Base-by-base conservation (phyloP, 345 rosid genomes). In the Euphorbia peplus region DNA sequence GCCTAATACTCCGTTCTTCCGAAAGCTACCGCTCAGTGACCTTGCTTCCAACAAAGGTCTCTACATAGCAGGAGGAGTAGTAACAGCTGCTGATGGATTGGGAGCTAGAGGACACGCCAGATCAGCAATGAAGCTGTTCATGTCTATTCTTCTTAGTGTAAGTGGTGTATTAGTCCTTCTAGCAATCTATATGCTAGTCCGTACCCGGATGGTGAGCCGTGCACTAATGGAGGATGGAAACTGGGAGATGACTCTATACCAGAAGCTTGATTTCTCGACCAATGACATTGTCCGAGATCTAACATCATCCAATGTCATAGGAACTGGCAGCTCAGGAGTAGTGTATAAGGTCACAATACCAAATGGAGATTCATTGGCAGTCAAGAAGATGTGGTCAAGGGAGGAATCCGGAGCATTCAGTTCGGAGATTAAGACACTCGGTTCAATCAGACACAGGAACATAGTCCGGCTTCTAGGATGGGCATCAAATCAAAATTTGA, bases 261-360 rank as follows among this genome's bases (percentile, higher is more conserved):
- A 93, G 70, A 93, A 93, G 75, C 88, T 91, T 1, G 95, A 89
- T 5, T 86, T 91, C 77, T 87, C 97, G 0, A 76, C 91, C 18
- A 93, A 86, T 57, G 95, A 89, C 70, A 76, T 89, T 42, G 78
- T 91, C 15, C 73, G 66, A 42, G 80, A 87, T 57, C 77, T 93
- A 29, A 88, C 88, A 19, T 88, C 97, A 5, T 77, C 93, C 0
- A 93, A 91, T 71, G 97, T 93, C 55, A 91, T 93, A 32, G 98
- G 98, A 62, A 93, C 96, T 0, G 98, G 98, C 50, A 89, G 98
- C 85, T 93, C 98, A 0, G 98, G 98, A 41, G 97, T 93, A 1
- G 98, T 93, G 0, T 89, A 91, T 78, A 78, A 85, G 76, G 93
- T 91, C 46, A 83, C 82, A 25, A 74, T 87, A 22, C 86, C 91